Base-by-base conservation (phyloP, 768 basidiomycete genomes). In the Lactarius hatsudake region DNA sequence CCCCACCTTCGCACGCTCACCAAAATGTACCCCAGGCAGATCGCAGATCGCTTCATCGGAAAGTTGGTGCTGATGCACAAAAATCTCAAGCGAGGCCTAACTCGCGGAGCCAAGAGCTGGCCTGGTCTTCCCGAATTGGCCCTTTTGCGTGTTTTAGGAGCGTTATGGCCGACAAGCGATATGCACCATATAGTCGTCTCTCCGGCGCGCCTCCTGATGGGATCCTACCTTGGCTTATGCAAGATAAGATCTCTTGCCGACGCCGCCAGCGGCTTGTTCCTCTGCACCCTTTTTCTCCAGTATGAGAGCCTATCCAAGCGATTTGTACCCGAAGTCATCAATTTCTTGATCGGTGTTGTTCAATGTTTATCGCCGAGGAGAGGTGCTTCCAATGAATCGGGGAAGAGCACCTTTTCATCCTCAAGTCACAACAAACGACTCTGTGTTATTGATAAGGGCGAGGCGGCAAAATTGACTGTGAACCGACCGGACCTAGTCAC, bases 121-220 rank as follows among this genome's bases (percentile, higher is more conserved):
- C 96, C 97, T 7, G 89, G 90, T 34, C 76, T 87, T 4, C 78
- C 93, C 5, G 97, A 99, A 75, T 81, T 99, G 23, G 80, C 84
- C 0, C 80, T 99, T 2, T 80, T 98, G 36, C 87, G 95, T 28
- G 76, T 95, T 45, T 84, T 93, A 60, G 94, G 94, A 4, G 78
- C 82, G 17, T 79, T 91, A 42, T 99, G 96, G 96, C 91, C 95
- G 3, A 94, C 95, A 2, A 96, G 94, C 75, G 97, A 99, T 77
- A 84, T 96, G 78, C 89, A 88, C 61, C 96, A 99, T 76, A 85
- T 88, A 0, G 94, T 98, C 56, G 80, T 94, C 23, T 91, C 93
- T 0, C 93, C 95, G 0, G 85, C 95, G 0, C 85, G 94, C 59
- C 78, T 98, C 20, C 83, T 98, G 63, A 91, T 97, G 81, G 93